phyloP scores from a whole-genome alignment of 768 basidiomycete genomes.

The Boletellus emodensis region DNA sequence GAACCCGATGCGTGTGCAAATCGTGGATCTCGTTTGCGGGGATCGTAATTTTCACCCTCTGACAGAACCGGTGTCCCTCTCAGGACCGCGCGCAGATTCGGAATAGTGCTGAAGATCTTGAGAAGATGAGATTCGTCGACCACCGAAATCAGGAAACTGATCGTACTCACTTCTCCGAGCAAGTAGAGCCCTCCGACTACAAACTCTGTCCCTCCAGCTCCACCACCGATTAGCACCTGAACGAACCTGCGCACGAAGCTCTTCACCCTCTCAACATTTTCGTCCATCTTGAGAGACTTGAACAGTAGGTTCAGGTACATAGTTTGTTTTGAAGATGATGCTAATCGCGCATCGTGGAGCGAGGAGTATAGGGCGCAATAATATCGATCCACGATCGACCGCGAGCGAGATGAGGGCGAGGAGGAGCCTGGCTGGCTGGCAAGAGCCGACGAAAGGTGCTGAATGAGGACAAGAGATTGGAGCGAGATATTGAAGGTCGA shows the following conservation, averaged over 20 bases:
- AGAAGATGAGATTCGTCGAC: neutral
- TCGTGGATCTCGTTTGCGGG: constrained; percentile 85
- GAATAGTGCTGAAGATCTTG: constrained; percentile 50
- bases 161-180: constrained; percentile 71
- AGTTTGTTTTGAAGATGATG: constrained; percentile 85
- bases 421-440: constrained; percentile 39
- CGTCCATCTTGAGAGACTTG: constrained; percentile 78
- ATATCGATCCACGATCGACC: constrained; percentile 59
- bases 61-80: constrained; percentile 30
- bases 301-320: constrained; percentile 95
- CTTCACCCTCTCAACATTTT: constrained; percentile 56
- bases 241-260: constrained; percentile 82
- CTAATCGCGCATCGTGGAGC: constrained; percentile 75
- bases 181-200: constrained; percentile 84
- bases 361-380: constrained; percentile 89
- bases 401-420: constrained; percentile 37
- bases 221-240: constrained; percentile 70
- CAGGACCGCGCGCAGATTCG: constrained; percentile 46
- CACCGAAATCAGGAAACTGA: neutral
- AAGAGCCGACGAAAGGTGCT: constrained; percentile 68
- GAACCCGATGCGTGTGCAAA: constrained; percentile 76
- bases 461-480: constrained; percentile 85
- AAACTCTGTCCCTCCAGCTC: constrained; percentile 78
- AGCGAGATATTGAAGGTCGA: constrained; percentile 97
- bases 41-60: constrained; percentile 59